These are phyloP conservation scores for Alternaria atra DNA, from an alignment of 2,329 filamentous ascomycete species.

Conservation along the genomic window DNA sequence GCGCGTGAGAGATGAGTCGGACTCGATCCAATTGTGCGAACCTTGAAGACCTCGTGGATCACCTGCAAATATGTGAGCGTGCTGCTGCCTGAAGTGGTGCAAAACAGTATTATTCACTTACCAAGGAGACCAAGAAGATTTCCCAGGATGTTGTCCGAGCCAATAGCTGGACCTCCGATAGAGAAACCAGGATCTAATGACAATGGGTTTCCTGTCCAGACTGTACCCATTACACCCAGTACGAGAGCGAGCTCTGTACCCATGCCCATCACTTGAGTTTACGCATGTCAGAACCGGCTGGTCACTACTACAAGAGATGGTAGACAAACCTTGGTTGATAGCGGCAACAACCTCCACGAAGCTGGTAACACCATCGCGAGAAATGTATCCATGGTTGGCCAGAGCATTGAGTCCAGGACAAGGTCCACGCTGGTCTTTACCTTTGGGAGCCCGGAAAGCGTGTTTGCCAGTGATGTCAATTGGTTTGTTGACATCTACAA, in stretches of 20 bases:
- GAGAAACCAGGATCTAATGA: slow-evolving; percentile 62
- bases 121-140: slow-evolving; percentile 54
- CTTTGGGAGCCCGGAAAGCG: slow-evolving; percentile 47
- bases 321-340: slow-evolving; percentile 51
- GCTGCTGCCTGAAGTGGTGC: slow-evolving; percentile 17
- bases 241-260: slow-evolving; percentile 53
- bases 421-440: slow-evolving; percentile 53
- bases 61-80: slow-evolving; percentile 42
- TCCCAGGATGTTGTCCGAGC: slow-evolving; percentile 52
- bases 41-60: slow-evolving; percentile 54
- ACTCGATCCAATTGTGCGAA: slow-evolving; percentile 58
- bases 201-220: slow-evolving; percentile 61
- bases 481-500: slow-evolving; percentile 36
- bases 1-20: slow-evolving; percentile 53
- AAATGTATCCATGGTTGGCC: slow-evolving; percentile 50
- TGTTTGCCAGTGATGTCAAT: slow-evolving; percentile 32
- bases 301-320: neutral
- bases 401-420: slow-evolving; percentile 55
- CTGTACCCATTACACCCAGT: slow-evolving; percentile 57
- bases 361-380: slow-evolving; percentile 50
- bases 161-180: slow-evolving; percentile 54
- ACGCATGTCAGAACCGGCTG: neutral
- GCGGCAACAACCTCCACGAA: slow-evolving; percentile 55
- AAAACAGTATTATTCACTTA: slow-evolving; percentile 45
- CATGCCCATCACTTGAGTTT: slow-evolving; percentile 55